These are phyloP conservation scores for Papiliotrema flavescens DNA, from an alignment of 1,284 basidiomycete genomes.

Conservation along the genomic window DNA sequence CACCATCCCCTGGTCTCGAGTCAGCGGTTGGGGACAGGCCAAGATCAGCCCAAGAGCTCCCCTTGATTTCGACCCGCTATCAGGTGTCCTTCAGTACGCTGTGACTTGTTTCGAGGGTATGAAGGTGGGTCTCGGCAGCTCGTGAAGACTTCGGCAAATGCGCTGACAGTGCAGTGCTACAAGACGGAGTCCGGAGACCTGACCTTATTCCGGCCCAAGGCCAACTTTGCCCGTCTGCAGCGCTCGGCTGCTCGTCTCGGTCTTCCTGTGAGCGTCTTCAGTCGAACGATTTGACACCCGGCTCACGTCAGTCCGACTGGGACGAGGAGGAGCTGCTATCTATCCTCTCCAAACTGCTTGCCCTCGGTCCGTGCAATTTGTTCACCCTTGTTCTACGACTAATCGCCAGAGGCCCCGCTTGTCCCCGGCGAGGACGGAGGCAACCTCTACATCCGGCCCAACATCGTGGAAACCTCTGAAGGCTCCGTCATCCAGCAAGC, in stretches of 20 bases:
- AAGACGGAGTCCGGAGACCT: slow-evolving; percentile 40
- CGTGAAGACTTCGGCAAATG: not conserved
- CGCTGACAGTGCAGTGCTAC: slow-evolving; percentile 33
- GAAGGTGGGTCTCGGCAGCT: slow-evolving; percentile 30
- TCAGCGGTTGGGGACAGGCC: slow-evolving; percentile 44
- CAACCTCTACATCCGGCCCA: slow-evolving; percentile 46
- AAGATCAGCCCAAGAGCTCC: slow-evolving; percentile 36
- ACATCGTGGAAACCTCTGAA: slow-evolving; percentile 44
- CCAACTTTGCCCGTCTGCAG: slow-evolving; percentile 46
- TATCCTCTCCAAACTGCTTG: slow-evolving; percentile 39
- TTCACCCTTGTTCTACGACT: not conserved
- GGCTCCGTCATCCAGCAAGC: slow-evolving; percentile 46
- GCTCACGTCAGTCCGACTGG: slow-evolving; percentile 33
- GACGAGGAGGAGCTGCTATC: slow-evolving; percentile 42
- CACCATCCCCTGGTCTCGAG: slow-evolving; percentile 36
- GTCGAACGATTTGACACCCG: not conserved
- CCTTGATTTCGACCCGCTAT: slow-evolving; percentile 39
- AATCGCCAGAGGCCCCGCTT: slow-evolving; percentile 22
- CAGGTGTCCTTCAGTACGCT: slow-evolving; percentile 45
- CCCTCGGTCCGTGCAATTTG: slow-evolving; percentile 29
- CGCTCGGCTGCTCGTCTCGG: slow-evolving; percentile 41
- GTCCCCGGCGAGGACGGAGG: slow-evolving; percentile 39
- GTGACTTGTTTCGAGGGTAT: slow-evolving; percentile 49
- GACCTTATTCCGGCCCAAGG: slow-evolving; percentile 40
- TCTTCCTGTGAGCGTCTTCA: slow-evolving; percentile 34